These are phyloP conservation scores for Mycena capillaripes DNA, from an alignment of 768 basidiomycete species.

Conservation along the genomic window DNA sequence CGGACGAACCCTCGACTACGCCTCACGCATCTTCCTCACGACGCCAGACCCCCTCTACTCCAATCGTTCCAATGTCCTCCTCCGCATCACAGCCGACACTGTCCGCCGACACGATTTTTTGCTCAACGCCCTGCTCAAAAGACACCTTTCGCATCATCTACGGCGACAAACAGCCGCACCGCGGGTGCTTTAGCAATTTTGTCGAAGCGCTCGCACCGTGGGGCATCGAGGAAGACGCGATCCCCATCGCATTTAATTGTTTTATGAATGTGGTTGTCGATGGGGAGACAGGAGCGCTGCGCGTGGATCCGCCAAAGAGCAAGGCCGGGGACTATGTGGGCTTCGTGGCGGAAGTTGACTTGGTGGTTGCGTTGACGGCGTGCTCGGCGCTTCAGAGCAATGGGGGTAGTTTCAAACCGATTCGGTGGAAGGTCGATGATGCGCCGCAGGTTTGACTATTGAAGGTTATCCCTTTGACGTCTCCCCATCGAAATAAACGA, in stretches of 20 bases:
- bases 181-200: conserved; percentile 27
- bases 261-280: conserved; percentile 28
- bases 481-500: too few species aligned
- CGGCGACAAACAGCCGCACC: conserved; percentile 19
- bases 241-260: conserved; percentile 29
- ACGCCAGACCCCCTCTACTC: conserved; percentile 28
- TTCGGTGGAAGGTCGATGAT: neutral
- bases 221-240: conserved; percentile 22
- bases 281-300: conserved; percentile 21
- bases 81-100: conserved; percentile 28
- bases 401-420: conserved; percentile 30
- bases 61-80: conserved; percentile 25
- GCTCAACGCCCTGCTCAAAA: conserved; percentile 22
- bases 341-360: conserved; percentile 26
- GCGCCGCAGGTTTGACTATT: neutral
- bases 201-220: conserved; percentile 18
- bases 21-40: conserved; percentile 25
- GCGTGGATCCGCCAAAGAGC: conserved; percentile 24
- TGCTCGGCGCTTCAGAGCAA: conserved; percentile 30
- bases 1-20: conserved; percentile 31
- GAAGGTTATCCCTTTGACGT: too few species aligned
- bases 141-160: conserved; percentile 31
- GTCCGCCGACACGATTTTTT: conserved; percentile 28
- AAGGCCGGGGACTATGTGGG: conserved; percentile 25
- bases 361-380: conserved; percentile 25